Evolutionary conservation across 768 basidiomycete genomes (phyloP).

Genomic region (Rhizopogon vulgaris): DNA sequence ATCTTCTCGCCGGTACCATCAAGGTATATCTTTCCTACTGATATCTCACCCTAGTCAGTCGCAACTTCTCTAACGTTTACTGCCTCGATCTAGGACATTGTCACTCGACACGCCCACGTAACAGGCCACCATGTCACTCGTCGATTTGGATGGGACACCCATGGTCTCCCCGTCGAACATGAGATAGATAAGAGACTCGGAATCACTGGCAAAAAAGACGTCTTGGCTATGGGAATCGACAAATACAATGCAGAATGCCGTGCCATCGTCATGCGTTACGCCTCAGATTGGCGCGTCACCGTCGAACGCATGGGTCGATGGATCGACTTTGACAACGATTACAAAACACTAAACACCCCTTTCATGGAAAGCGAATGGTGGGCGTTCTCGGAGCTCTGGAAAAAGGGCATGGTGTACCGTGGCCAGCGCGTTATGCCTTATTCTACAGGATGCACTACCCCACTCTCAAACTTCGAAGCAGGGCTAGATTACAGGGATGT

Average conservation of each 20-base stretch:
- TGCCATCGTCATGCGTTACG: constrained; percentile 94
- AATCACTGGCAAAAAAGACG: constrained; percentile 90
- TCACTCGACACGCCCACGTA: constrained; percentile 91
- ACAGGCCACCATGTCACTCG: constrained; percentile 90
- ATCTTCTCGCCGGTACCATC: constrained; percentile 88
- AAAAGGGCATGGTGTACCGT: constrained; percentile 88
- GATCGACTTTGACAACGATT: constrained; percentile 99
- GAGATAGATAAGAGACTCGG: constrained; percentile 96
- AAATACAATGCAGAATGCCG: constrained; percentile 97
- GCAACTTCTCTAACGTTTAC: neutral
- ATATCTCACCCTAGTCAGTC: constrained; percentile 4
- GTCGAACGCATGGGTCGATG: constrained; percentile 98
- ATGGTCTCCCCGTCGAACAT: constrained; percentile 97
- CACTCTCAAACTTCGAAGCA: constrained; percentile 96
- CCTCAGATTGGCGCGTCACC: constrained; percentile 88
- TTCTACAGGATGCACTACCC: constrained; percentile 92
- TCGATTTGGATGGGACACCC: constrained; percentile 98
- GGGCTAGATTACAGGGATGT: constrained; percentile 89
- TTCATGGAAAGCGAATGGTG: constrained; percentile 99
- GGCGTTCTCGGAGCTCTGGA: constrained; percentile 93
- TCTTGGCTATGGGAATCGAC: constrained; percentile 92
- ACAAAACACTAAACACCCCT: constrained; percentile 89
- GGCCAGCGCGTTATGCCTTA: constrained; percentile 97
- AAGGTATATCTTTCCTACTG: constrained; percentile 48
- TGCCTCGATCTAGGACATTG: constrained; percentile 71